phyloP scores from a whole-genome alignment of 192 early-diverging fungal genomes.

The Jimgerdemannia lactiflua region DNA sequence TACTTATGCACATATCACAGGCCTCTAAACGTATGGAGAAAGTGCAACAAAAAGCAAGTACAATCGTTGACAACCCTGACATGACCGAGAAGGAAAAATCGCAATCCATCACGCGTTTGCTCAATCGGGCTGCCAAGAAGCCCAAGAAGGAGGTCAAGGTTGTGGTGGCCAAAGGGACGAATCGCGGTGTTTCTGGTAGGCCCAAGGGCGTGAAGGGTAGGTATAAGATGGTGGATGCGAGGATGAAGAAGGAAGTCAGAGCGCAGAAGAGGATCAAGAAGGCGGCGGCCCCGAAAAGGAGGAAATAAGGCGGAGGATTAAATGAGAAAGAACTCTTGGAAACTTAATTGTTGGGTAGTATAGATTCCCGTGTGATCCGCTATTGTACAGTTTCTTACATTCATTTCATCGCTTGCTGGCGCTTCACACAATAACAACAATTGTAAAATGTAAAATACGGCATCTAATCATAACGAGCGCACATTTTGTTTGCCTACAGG shows the following conservation, averaged over 20 bases:
- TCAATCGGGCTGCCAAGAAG: slow-evolving; percentile 79
- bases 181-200: slow-evolving; percentile 84
- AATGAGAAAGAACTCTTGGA: slow-evolving; percentile 13
- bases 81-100: slow-evolving; percentile 90
- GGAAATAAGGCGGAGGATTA: slow-evolving; percentile 30
- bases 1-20: neutral
- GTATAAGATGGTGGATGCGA: slow-evolving; percentile 91
- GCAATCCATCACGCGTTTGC: slow-evolving; percentile 73
- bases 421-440: too few species aligned
- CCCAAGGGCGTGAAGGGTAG: slow-evolving; percentile 97
- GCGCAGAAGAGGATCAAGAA: slow-evolving; percentile 75
- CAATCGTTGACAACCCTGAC: slow-evolving; percentile 82
- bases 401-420: too few species aligned
- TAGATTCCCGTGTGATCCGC: too few species aligned
- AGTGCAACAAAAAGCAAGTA: slow-evolving; percentile 85
- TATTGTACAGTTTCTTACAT: too few species aligned
- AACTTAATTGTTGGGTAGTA: too few species aligned
- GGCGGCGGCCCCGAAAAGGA: slow-evolving; percentile 51
- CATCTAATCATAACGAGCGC: too few species aligned
- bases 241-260: slow-evolving; percentile 96
- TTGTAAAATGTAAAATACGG: too few species aligned
- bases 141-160: slow-evolving; percentile 75
- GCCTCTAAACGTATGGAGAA: slow-evolving; percentile 72
- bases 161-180: slow-evolving; percentile 87
- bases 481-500: too few species aligned